These are phyloP conservation scores for Fusarium sp. DNA, from an alignment of 2,329 filamentous ascomycete species.

Conservation along the genomic window DNA sequence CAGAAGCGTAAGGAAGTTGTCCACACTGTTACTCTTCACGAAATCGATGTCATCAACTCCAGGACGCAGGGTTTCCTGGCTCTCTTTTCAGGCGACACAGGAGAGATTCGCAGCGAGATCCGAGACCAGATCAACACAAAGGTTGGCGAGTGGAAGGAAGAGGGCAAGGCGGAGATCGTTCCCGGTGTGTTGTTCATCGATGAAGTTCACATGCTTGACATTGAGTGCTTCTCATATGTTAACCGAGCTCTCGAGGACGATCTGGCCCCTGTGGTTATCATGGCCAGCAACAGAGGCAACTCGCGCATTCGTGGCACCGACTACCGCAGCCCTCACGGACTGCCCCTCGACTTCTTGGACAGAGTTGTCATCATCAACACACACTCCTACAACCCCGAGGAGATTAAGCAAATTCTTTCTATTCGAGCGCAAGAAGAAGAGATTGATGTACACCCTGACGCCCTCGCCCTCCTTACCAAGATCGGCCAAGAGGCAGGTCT, in stretches of 20 bases:
- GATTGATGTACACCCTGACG: constrained; percentile 89
- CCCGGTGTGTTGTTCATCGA: constrained; percentile 98
- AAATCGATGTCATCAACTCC: constrained; percentile 99
- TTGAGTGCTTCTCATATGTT: constrained; percentile 98
- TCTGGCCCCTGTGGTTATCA: constrained; percentile 96
- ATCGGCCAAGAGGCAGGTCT: constrained; percentile 93
- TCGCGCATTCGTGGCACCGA: constrained; percentile 93
- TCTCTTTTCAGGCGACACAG: constrained; percentile 96
- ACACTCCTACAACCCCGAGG: constrained; percentile 81
- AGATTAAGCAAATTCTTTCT: constrained; percentile 91
- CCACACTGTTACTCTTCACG: constrained; percentile 95
- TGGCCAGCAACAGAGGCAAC: constrained; percentile 96
- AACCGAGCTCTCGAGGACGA: constrained; percentile 97
- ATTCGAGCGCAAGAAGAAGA: constrained; percentile 97
- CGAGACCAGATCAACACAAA: constrained; percentile 99
- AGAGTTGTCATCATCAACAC: constrained; percentile 97
- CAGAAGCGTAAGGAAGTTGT: constrained; percentile 98
- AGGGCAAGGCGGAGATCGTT: constrained; percentile 98
- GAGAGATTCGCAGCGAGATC: constrained; percentile 96
- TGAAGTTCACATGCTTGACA: constrained; percentile 99
- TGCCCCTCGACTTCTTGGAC: constrained; percentile 96
- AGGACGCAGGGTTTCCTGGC: constrained; percentile 98
- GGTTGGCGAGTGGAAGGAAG: constrained; percentile 98
- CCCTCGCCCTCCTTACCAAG: constrained; percentile 92
- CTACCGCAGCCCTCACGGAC: constrained; percentile 91